Evolutionary conservation across 768 basidiomycete genomes (phyloP).

Genomic region (Russula brevipes): DNA sequence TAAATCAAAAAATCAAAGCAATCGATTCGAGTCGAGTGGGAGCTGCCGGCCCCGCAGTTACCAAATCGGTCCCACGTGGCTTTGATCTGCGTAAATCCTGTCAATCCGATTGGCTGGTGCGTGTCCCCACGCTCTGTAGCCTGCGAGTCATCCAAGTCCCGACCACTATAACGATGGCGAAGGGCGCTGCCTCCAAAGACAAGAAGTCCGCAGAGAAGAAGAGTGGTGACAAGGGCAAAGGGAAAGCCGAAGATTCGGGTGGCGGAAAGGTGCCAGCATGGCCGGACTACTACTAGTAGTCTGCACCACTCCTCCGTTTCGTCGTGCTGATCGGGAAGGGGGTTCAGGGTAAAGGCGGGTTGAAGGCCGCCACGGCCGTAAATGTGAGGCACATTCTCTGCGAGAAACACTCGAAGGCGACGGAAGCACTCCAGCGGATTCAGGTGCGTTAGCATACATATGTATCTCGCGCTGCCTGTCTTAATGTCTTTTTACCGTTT

Average conservation of each 20-base stretch:
- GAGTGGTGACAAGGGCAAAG: constrained; percentile 30
- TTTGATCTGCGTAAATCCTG: constrained; percentile 6
- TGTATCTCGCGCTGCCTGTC: not conserved
- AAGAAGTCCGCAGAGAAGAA: constrained; percentile 43
- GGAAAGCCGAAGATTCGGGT: constrained; percentile 8
- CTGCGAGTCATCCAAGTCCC: not conserved
- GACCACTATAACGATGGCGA: not conserved
- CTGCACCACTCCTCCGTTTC: not conserved
- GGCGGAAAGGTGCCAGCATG: constrained; percentile 12
- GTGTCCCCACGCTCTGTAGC: not conserved
- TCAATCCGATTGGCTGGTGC: constrained; percentile 14
- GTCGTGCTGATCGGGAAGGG: not conserved
- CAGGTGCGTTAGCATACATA: constrained; percentile 44
- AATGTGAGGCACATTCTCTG: constrained; percentile 87
- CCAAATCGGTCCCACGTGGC: constrained; percentile 7
- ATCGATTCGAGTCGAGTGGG: not conserved
- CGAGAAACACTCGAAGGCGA: constrained; percentile 78
- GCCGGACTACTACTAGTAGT: not conserved
- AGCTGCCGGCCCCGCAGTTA: not conserved
- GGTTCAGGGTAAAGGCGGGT: constrained; percentile 46
- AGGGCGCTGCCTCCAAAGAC: constrained; percentile 27
- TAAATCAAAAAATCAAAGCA: not conserved
- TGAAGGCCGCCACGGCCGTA: constrained; percentile 76
- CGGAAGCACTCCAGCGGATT: constrained; percentile 73
- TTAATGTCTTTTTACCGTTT: not conserved